Conservation (phyloP, 495 filamentous ascomycete species). For the Monascus purpureus region DNA sequence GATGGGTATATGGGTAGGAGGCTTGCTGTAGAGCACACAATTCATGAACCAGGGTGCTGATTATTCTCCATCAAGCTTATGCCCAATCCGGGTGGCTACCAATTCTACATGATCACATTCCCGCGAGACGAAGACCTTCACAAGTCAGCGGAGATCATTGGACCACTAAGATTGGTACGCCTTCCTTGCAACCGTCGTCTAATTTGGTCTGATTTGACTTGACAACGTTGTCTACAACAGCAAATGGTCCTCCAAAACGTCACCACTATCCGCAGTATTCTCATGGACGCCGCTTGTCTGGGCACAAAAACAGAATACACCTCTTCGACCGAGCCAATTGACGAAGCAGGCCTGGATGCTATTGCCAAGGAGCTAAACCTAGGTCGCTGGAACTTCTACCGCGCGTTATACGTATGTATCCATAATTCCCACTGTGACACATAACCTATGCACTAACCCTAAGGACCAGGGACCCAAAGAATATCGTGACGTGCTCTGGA, state of each 20-base stretch:
- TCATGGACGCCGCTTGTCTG: slow-evolving; percentile 30
- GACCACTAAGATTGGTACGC: too few relatives aligned
- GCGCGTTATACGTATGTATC: slow-evolving; percentile 25
- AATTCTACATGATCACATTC: too few relatives aligned
- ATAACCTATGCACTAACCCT: neutral
- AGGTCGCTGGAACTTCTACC: slow-evolving; percentile 43
- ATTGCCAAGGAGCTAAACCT: slow-evolving; percentile 21
- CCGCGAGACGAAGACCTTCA: too few relatives aligned
- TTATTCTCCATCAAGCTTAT: too few relatives aligned
- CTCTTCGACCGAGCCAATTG: slow-evolving; percentile 23
- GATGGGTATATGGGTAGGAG: too few relatives aligned
- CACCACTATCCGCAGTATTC: slow-evolving; percentile 31
- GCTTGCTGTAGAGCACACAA: too few relatives aligned
- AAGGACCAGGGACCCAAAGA: slow-evolving; percentile 16
- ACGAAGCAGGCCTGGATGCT: slow-evolving; percentile 19
- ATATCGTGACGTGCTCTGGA: slow-evolving; percentile 26
- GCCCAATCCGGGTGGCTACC: too few relatives aligned
- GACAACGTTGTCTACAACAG: neutral
- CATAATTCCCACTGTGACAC: neutral
- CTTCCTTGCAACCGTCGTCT: neutral
- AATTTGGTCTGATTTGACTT: too few relatives aligned
- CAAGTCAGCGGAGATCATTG: too few relatives aligned
- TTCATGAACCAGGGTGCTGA: too few relatives aligned
- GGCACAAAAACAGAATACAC: slow-evolving; percentile 28
- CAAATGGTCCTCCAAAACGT: slow-evolving; percentile 36